phyloP scores from a whole-genome alignment of 768 basidiomycete genomes.

The Lactarius vividus region DNA sequence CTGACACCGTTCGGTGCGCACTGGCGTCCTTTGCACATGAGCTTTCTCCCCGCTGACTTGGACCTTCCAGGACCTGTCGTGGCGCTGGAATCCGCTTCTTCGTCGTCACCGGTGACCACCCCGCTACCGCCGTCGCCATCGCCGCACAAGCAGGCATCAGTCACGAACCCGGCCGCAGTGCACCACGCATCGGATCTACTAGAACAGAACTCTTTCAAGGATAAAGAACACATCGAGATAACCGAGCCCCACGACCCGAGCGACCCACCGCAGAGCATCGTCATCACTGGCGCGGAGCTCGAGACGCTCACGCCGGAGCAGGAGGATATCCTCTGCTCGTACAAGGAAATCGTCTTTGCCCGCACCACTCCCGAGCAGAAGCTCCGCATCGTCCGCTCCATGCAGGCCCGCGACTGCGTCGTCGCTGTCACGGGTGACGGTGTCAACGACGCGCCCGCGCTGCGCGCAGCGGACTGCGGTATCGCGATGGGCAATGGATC shows the following conservation, averaged over 20 bases:
- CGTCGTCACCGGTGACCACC: slow-evolving; percentile 62
- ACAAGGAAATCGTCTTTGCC: slow-evolving; percentile 57
- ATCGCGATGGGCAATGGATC: slow-evolving; percentile 57
- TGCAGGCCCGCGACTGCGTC: slow-evolving; percentile 49
- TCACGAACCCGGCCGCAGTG: slow-evolving; percentile 39
- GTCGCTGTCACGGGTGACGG: slow-evolving; percentile 70
- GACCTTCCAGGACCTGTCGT: slow-evolving; percentile 39
- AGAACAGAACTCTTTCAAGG: slow-evolving; percentile 32
- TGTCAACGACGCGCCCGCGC: slow-evolving; percentile 56
- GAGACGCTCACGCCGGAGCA: slow-evolving; percentile 23
- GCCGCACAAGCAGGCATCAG: slow-evolving; percentile 60
- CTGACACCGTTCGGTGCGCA: slow-evolving; percentile 41
- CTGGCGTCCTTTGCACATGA: background rate
- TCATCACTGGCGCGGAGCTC: slow-evolving; percentile 41
- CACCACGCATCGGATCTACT: slow-evolving; percentile 41
- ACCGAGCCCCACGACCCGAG: background rate
- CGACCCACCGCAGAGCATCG: slow-evolving; percentile 36
- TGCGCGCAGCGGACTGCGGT: slow-evolving; percentile 61
- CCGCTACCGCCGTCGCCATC: slow-evolving; percentile 60
- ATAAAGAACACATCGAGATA: slow-evolving; percentile 35
- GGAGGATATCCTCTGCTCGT: slow-evolving; percentile 34
- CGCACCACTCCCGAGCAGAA: slow-evolving; percentile 65
- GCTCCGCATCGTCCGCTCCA: slow-evolving; percentile 57
- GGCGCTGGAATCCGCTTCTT: slow-evolving; percentile 60
- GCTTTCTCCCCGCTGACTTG: background rate